Evolutionary conservation across 2,329 filamentous ascomycete species (phyloP), one percentile per base, ranked within the genome.

Genomic region (Clonostachys solani): DNA sequence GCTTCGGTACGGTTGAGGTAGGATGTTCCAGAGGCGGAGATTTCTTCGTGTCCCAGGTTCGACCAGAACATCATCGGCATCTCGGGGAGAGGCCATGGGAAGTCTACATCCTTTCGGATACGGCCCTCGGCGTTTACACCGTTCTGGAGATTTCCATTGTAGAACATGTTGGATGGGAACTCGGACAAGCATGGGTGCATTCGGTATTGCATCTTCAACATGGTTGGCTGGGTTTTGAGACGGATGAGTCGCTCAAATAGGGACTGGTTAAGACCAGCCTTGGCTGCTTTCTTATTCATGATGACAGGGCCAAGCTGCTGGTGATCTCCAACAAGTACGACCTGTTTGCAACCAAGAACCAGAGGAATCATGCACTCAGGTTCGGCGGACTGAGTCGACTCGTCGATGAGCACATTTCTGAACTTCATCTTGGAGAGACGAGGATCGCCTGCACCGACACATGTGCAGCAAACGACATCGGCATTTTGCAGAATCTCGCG

Each of bases 21-120:
- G 3, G 92, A 97, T 3, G 94, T 99, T 61, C 94, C 94, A 23
- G 92, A 96, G 2, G 94, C 94, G 7, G 92, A 96, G 44, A 99
- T 99, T 67, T 99, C 94, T 67, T 99, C 94, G 50, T 95, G 95
- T 50, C 94, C 94, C 47, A 96, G 75, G 64, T 99, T 99, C 23
- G 91, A 95, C 94, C 94, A 99, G 73, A 99, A 99, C 94, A 97
- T 97, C 94, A 99, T 99, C 4, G 94, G 94, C 56, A 85, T 90
- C 63, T 97, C 92, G 17, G 77, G 82, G 33, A 96, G 89, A 4
- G 94, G 94, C 94, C 94, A 99, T 12, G 94, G 94, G 65, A 99
- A 99, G 66, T 99, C 94, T 29, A 99, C 90, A 58, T 99, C 92
- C 54, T 87, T 87, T 52, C 92, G 86, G 53, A 97, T 78, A 50